A percentile compares a stretch with the other conserved stretches of the same genome.
Conservation (phyloP, 2,329 filamentous ascomycete genomes). For the Pseudocercospora cruenta region DNA sequence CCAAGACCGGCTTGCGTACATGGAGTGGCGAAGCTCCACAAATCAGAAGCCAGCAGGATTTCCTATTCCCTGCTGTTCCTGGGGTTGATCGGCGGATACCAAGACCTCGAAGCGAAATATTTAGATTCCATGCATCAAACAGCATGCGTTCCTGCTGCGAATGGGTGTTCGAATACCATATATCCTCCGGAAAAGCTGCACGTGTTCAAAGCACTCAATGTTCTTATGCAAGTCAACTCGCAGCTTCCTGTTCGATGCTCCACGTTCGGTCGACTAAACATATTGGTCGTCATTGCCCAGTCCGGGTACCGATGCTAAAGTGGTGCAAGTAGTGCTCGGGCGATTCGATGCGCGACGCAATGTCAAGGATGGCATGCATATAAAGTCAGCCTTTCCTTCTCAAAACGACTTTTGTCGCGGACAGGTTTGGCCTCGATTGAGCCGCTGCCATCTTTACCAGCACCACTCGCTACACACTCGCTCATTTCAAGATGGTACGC, state of each 20-base stretch:
- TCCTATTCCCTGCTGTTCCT: not conserved
- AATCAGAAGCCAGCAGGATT: not conserved
- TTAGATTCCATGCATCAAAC: not conserved
- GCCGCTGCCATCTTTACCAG: not conserved
- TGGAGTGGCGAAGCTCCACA: not conserved
- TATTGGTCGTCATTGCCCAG: not conserved
- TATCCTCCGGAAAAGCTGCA: not conserved
- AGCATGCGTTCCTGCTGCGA: not conserved
- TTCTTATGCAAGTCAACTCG: not conserved
- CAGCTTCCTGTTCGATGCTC: not conserved
- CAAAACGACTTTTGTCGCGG: not conserved
- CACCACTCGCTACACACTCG: not conserved
- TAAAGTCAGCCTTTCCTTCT: not conserved
- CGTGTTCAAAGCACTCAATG: not conserved
- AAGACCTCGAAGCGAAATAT: conserved; percentile 1
- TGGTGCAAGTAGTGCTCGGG: not conserved
- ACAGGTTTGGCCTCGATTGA: not conserved
- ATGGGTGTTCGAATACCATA: not conserved
- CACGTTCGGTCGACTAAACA: not conserved
- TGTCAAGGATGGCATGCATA: not conserved
- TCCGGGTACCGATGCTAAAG: not conserved
- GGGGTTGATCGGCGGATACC: not conserved
- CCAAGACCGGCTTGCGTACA: not conserved
- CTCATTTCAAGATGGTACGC: conserved; percentile 18
- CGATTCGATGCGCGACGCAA: not conserved